Evolutionary conservation across 2,329 filamentous ascomycete genomes (phyloP), one percentile per base, ranked within the genome.

Genomic region (Ciborinia camelliae): DNA sequence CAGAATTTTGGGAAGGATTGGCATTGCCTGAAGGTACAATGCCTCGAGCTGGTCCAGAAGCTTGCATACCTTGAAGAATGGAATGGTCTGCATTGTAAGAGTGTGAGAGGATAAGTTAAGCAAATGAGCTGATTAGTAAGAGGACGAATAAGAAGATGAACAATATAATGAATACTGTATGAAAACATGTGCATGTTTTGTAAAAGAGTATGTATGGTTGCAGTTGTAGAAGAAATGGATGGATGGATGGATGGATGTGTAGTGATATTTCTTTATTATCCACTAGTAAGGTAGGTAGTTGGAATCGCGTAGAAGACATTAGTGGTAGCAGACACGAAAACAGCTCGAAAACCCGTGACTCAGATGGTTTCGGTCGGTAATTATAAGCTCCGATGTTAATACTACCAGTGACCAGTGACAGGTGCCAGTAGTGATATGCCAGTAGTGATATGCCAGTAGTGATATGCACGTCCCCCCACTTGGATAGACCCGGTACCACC

Each of bases 21-120:
- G 79, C 18, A 80, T 75, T 70, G 78, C 75, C 70, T 77, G 68
- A 67, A 68, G 52, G 32, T 66, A 48, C 9, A 70, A 75, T 65
- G 70, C 73, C 74, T 92, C 86, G 20, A 92, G 80, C 30, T 81
- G 78, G 67, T 92, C 86, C 51, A 97, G 81, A 4, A 97, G 80
- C 67, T 90, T 85, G 78, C 90, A 94, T 53, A 96, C 79, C 66
- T 83, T 80, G n/a, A 81, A 78, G 75, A 95, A 96, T 1, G 80
- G 80, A 68, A 92, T 81, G 26, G 87, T 52, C 15, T 90, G 90
- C 58, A 65, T 68, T 7, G 45, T 55, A 51, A 41, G n/a, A n/a
- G n/a, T n/a, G n/a, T n/a, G n/a, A 32, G 37, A 67, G 20, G 55
- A n/a, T 50, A 66, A 66, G 28, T 15, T 48, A 6, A 28, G n/a